phyloP scores from a whole-genome alignment of 805 yeast genomes.

The Wickerhamiella shivajii region DNA sequence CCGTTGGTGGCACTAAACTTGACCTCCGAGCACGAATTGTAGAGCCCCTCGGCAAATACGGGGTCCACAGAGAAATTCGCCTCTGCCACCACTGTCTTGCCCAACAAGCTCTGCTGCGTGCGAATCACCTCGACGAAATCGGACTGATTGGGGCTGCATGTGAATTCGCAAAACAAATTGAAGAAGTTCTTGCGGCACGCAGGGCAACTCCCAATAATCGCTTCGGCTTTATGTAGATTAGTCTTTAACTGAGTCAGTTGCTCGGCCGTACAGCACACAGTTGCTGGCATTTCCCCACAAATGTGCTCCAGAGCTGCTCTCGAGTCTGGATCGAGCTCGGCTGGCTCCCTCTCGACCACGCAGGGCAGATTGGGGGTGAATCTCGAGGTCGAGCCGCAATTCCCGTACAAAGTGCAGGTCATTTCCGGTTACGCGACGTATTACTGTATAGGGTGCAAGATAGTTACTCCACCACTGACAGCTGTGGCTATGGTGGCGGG shows the following conservation, averaged over 20 bases:
- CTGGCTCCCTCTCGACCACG: constrained; percentile 40
- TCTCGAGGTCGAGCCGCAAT: constrained; percentile 64
- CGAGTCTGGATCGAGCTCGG: constrained; percentile 32
- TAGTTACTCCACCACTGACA: too few relatives aligned
- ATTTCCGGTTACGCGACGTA: too few relatives aligned
- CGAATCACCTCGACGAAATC: constrained; percentile 53
- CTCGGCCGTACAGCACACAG: constrained; percentile 53
- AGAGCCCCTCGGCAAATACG: constrained; percentile 47
- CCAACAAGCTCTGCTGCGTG: constrained; percentile 34
- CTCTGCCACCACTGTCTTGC: constrained; percentile 52
- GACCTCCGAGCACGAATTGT: constrained; percentile 73
- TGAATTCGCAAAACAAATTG: constrained; percentile 67
- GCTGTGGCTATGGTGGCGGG: too few relatives aligned
- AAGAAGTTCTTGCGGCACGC: constrained; percentile 81
- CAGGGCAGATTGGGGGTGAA: constrained; percentile 78
- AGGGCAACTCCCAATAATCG: constrained; percentile 77
- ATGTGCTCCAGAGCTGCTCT: constrained; percentile 35
- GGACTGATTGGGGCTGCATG: constrained; percentile 79
- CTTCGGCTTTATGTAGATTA: constrained; percentile 60
- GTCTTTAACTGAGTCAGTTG: constrained; percentile 42
- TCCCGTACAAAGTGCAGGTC: constrained; percentile 23
- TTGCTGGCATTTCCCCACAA: constrained; percentile 54
- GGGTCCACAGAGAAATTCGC: constrained; percentile 47
- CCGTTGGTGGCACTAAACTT: constrained; percentile 93
- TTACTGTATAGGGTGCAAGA: too few relatives aligned